phyloP scores from a whole-genome alignment of 1,284 basidiomycete genomes.

The Chalciporus sp. region DNA sequence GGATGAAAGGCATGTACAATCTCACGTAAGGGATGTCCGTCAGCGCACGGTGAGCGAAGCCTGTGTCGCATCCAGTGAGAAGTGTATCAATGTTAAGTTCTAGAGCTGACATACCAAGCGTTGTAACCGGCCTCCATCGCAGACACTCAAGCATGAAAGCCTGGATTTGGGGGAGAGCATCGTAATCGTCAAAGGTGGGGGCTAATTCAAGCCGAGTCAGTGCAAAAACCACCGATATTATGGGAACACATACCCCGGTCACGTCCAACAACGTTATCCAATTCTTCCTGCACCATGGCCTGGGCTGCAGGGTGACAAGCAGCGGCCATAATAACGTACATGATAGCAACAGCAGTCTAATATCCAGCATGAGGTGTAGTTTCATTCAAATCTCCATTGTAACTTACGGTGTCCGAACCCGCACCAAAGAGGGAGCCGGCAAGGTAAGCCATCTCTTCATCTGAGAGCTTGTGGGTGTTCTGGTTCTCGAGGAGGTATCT shows the following conservation, averaged over 20 bases:
- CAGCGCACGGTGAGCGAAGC: slow-evolving; percentile 33
- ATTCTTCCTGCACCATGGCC: slow-evolving; percentile 44
- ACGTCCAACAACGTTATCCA: slow-evolving; percentile 45
- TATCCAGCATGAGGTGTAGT: neutral
- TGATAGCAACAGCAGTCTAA: slow-evolving; percentile 47
- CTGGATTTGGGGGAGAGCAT: slow-evolving; percentile 40
- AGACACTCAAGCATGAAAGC: slow-evolving; percentile 49
- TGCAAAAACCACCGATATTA: neutral
- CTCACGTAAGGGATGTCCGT: slow-evolving; percentile 35
- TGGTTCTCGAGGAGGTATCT: slow-evolving; percentile 36
- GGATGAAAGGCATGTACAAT: neutral
- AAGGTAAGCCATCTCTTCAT: slow-evolving; percentile 42
- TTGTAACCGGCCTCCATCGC: slow-evolving; percentile 47
- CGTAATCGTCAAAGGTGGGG: slow-evolving; percentile 43
- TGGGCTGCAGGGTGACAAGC: slow-evolving; percentile 46
- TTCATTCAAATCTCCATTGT: neutral
- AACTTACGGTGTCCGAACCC: slow-evolving; percentile 44
- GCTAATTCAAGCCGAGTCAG: slow-evolving; percentile 26
- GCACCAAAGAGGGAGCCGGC: slow-evolving; percentile 47
- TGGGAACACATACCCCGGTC: slow-evolving; percentile 35
- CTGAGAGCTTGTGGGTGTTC: slow-evolving; percentile 26
- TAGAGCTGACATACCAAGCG: slow-evolving; percentile 23
- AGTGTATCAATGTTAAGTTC: neutral
- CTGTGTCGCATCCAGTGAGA: slow-evolving; percentile 17
- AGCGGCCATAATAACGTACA: slow-evolving; percentile 51